phyloP scores from a whole-genome alignment of 371 early-diverging fungal species.

The Mucor saturninus region DNA sequence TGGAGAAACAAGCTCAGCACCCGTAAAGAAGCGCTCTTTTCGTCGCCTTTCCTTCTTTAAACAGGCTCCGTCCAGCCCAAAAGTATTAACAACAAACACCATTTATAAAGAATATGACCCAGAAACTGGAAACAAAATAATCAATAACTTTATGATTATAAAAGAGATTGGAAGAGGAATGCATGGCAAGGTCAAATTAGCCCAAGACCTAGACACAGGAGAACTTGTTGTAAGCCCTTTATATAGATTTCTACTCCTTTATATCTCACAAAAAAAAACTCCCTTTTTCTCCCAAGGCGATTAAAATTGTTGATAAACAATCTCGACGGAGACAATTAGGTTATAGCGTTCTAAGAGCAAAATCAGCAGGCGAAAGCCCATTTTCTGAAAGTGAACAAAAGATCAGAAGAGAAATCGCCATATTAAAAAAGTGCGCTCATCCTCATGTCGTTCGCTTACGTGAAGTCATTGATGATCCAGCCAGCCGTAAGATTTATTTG shows the following conservation, averaged over 20 bases:
- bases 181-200: constrained; percentile 94
- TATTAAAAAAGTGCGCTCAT: constrained; percentile 90
- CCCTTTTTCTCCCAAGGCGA: constrained; percentile 58
- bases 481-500: constrained; percentile 85
- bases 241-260: neutral
- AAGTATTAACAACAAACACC: constrained; percentile 75
- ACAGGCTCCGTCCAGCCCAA: constrained; percentile 7
- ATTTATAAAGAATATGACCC: constrained; percentile 82
- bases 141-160: constrained; percentile 90
- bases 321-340: constrained; percentile 68
- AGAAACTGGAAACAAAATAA: constrained; percentile 85
- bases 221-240: constrained; percentile 66
- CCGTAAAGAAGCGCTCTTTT: constrained; percentile 13
- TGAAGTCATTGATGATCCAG: constrained; percentile 95
- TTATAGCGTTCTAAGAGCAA: constrained; percentile 35
- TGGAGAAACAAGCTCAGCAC: constrained; percentile 14
- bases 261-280: neutral
- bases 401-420: constrained; percentile 91
- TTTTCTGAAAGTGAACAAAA: constrained; percentile 73
- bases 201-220: constrained; percentile 74
- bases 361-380: constrained; percentile 1
- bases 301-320: constrained; percentile 83
- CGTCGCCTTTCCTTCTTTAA: constrained; percentile 23
- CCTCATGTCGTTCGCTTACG: constrained; percentile 88
- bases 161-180: constrained; percentile 90